Evolutionary conservation across 768 basidiomycete species (phyloP).

Genomic region (Boletus subparvulus): DNA sequence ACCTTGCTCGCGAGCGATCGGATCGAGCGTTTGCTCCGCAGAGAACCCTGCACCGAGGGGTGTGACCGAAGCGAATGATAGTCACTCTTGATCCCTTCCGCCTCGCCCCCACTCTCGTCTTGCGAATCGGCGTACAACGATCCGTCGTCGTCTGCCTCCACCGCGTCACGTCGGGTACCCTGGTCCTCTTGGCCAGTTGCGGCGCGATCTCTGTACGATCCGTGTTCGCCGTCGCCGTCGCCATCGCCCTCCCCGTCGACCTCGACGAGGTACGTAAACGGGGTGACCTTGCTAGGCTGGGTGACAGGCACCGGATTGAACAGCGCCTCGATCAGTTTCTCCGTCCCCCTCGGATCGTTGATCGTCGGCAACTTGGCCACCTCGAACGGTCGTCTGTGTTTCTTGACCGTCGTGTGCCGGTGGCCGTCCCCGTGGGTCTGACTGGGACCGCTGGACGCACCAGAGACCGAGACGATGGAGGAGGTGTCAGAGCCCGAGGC

Average conservation of each 20-base stretch:
- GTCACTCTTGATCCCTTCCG: conserved; percentile 20
- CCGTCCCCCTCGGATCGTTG: conserved; percentile 63
- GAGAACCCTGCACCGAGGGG: conserved; percentile 24
- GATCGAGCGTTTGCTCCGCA: conserved; percentile 19
- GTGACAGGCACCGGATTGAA: conserved; percentile 68
- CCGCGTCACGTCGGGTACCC: background rate
- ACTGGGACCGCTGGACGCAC: background rate
- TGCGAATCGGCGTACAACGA: conserved; percentile 27
- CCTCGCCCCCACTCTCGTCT: conserved; percentile 7
- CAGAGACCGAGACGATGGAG: conserved; percentile 19
- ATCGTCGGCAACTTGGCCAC: conserved; percentile 46
- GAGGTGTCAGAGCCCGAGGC: conserved; percentile 21
- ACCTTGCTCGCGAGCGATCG: conserved; percentile 19
- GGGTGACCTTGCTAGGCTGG: conserved; percentile 22
- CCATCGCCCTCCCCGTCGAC: conserved; percentile 21
- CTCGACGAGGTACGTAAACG: conserved; percentile 40
- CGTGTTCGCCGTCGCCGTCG: conserved; percentile 14
- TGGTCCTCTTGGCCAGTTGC: background rate
- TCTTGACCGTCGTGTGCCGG: conserved; percentile 12
- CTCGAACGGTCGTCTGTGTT: conserved; percentile 30
- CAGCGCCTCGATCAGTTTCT: conserved; percentile 72
- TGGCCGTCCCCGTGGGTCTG: background rate
- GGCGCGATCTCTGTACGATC: background rate
- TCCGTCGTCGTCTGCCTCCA: conserved; percentile 14
- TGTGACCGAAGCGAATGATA: conserved; percentile 31